Base-by-base conservation (phyloP, 345 rosid genomes). In the Eutrema heterophyllum region DNA sequence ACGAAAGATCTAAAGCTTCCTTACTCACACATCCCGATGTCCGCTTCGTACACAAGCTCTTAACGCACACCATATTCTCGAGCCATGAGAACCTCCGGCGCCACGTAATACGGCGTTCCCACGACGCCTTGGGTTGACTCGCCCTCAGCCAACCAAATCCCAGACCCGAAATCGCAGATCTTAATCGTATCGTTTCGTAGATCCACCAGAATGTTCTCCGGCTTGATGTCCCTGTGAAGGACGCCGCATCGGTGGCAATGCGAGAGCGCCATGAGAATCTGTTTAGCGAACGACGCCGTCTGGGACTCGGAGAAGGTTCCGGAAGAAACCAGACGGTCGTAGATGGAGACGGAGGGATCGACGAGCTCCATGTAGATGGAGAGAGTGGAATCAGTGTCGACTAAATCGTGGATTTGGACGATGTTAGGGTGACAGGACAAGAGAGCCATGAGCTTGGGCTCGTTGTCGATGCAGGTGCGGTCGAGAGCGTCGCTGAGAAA, bases 91-190 rank as follows among this genome's bases (percentile, higher is more conserved):
- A 91, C 89, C 87, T 94, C 98, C 44, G 93, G 93, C 32, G 93
- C 96, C n/a, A 89, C 92, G 49, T 91, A 91, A 11, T 94, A 89
- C 36, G 93, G 98, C 71, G 93, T 94, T 2, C 98, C 93, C 7
- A 89, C 96, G 3, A 89, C 74, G 0, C 95, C 96, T 11, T 21
- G 74, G 4, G 78, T 61, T 6, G 55, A 40, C 56, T 79, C 81
- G 5, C 80, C 85, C n/a, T 73, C 75, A 2, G 64, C 43, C 10
- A 82, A 69, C 85, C 82, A 81, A 51, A 66, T 78, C 1, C 92
- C 91, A 0, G 87, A 91, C 1, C 97, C 97, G 26, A 89, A 91
- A 69, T 91, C 97, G 0, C 85, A 91, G 2, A 91, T 71, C 77
- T 85, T 88, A 26, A 87, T 39, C 6, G 36, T 21, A 4, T 78